Conservation (phyloP, 2,329 filamentous ascomycete species). For the Fusarium nodosum region DNA sequence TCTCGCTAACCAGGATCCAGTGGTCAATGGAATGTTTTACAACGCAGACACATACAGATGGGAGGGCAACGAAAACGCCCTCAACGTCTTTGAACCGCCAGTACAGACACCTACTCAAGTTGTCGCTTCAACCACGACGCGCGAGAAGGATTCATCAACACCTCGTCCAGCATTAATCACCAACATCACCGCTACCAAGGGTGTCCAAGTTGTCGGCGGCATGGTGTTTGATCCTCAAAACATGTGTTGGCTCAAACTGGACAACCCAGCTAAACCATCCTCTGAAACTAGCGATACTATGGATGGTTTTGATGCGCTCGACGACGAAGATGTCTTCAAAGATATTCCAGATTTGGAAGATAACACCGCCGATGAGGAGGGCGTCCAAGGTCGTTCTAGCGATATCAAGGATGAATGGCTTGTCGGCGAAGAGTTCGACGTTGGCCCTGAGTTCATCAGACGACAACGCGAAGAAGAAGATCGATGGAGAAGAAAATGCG, state of each 20-base stretch:
- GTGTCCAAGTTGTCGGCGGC: conserved; percentile 93
- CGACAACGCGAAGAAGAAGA: conserved; percentile 93
- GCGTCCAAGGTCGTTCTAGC: conserved; percentile 65
- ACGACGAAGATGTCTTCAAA: conserved; percentile 94
- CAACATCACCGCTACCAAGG: conserved; percentile 86
- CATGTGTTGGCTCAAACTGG: conserved; percentile 96
- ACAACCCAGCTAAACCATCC: conserved; percentile 61
- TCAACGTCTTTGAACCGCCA: conserved; percentile 81
- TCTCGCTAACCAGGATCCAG: conserved; percentile 62
- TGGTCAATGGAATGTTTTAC: conserved; percentile 95
- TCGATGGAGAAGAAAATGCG: conserved; percentile 88
- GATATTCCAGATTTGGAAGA: conserved; percentile 95
- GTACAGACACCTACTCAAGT: conserved; percentile 66
- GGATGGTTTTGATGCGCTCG: conserved; percentile 76
- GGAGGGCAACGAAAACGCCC: conserved; percentile 95
- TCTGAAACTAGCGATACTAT: conserved; percentile 69
- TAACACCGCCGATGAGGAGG: conserved; percentile 64
- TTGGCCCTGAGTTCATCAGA: conserved; percentile 92
- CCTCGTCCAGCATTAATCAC: conserved; percentile 86
- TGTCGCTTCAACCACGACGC: conserved; percentile 58
- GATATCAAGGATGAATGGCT: conserved; percentile 82
- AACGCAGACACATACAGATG: conserved; percentile 88
- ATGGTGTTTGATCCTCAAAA: conserved; percentile 98
- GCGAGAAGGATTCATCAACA: conserved; percentile 71
- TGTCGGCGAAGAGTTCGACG: conserved; percentile 96